phyloP scores from a whole-genome alignment of 257 asterid genomes.

The Schizonepeta tenuifolia region DNA sequence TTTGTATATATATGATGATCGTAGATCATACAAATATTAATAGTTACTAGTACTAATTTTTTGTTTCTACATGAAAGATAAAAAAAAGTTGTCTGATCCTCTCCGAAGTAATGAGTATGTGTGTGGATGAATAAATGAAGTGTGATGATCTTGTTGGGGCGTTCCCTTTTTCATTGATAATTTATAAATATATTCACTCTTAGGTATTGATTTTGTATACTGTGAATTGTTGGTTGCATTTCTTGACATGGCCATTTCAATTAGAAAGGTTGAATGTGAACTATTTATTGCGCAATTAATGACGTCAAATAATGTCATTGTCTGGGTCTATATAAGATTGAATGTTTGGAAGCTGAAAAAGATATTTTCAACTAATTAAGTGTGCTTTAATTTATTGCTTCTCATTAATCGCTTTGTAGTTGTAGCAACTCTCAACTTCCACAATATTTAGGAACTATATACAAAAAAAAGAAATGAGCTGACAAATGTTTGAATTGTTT shows the following conservation, averaged over 20 bases:
- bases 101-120: too few species aligned
- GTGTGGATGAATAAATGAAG: too few species aligned
- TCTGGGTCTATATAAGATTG: background rate
- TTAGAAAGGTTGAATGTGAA: background rate
- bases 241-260: background rate
- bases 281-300: background rate
- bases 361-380: constrained; percentile 9
- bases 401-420: constrained; percentile 22
- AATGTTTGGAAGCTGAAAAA: constrained; percentile 15
- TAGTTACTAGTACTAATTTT: too few species aligned
- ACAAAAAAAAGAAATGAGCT: background rate
- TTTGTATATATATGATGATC: too few species aligned
- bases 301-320: background rate
- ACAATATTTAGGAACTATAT: background rate
- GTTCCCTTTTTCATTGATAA: background rate
- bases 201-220: background rate
- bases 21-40: too few species aligned
- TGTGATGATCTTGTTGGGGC: background rate
- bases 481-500: background rate
- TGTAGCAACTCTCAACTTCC: constrained; percentile 22
- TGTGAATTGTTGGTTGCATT: background rate
- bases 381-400: constrained; percentile 21
- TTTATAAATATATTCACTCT: too few species aligned
- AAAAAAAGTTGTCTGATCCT: too few species aligned
- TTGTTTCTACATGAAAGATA: too few species aligned